Conservation (phyloP, 352 stramenopile genomes). For the Pythium angustatum region DNA sequence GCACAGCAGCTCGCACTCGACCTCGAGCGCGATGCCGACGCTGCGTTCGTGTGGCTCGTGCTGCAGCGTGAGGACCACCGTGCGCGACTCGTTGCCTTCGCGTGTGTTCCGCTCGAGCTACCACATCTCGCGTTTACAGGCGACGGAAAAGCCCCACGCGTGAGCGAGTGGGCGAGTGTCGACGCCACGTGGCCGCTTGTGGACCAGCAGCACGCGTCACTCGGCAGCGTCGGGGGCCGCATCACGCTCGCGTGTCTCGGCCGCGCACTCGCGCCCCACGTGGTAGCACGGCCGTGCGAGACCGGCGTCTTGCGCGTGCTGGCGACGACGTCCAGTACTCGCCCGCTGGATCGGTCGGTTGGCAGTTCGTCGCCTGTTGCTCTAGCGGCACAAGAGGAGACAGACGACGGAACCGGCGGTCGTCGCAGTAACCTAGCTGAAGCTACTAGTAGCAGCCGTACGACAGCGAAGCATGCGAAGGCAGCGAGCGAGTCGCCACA, state of each 20-base stretch:
- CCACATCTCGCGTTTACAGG: constrained; percentile 10
- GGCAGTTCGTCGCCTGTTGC: no score
- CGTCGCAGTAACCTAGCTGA: no score
- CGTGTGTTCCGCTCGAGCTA: constrained; percentile 18
- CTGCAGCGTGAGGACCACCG: constrained; percentile 21
- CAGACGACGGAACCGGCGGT: not conserved
- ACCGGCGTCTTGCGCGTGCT: not conserved
- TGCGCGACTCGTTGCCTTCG: constrained; percentile 22
- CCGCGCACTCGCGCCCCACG: constrained; percentile 13
- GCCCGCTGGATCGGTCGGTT: not conserved
- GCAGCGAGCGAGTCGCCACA: not conserved
- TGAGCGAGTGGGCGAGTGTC: constrained; percentile 26
- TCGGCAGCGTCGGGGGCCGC: constrained; percentile 7
- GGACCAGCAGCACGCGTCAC: constrained; percentile 5
- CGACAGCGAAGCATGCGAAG: not conserved
- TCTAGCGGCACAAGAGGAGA: not conserved
- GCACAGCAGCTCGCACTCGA: constrained; percentile 5
- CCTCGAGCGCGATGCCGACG: constrained; percentile 8
- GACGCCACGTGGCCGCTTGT: constrained; percentile 18
- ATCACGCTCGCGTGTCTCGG: constrained; percentile 26
- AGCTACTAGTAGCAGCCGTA: no score
- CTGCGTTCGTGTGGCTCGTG: constrained; percentile 21
- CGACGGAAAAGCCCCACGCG: constrained; percentile 1
- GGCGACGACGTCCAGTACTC: not conserved
- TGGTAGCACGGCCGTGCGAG: constrained; percentile 5